phyloP scores from a whole-genome alignment of 2,329 filamentous ascomycete genomes.

The Basipetospora chlamydospora region DNA sequence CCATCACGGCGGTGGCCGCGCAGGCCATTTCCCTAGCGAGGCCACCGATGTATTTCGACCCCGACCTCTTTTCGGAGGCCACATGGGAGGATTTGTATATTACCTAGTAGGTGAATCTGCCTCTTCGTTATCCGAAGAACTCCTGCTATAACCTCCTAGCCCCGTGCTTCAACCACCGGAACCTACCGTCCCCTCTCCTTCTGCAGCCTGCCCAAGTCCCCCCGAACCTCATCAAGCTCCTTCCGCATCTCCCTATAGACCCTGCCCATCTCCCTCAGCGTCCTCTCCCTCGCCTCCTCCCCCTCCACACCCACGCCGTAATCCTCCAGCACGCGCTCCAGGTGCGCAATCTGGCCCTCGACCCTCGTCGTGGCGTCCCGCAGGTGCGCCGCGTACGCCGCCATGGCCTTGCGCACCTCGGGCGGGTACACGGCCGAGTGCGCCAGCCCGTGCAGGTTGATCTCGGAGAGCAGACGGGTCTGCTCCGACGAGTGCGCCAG shows the following conservation, averaged over 20 bases:
- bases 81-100: too few relatives aligned
- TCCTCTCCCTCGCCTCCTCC: slow-evolving; percentile 27
- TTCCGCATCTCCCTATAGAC: slow-evolving; percentile 34
- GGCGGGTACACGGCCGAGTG: slow-evolving; percentile 29
- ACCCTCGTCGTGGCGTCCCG: slow-evolving; percentile 31
- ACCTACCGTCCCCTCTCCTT: slow-evolving; percentile 8
- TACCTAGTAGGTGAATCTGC: too few relatives aligned
- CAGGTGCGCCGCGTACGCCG: slow-evolving; percentile 33
- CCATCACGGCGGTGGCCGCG: too few relatives aligned
- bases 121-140: too few relatives aligned
- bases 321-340: slow-evolving; percentile 28
- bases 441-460: slow-evolving; percentile 19
- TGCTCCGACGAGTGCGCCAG: slow-evolving; percentile 27
- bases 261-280: slow-evolving; percentile 38
- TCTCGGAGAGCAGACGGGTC: slow-evolving; percentile 22
- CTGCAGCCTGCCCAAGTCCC: slow-evolving; percentile 26
- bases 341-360: slow-evolving; percentile 25
- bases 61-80: too few relatives aligned
- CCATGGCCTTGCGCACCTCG: slow-evolving; percentile 26
- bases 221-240: slow-evolving; percentile 33
- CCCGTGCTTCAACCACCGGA: too few relatives aligned
- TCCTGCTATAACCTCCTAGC: too few relatives aligned
- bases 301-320: slow-evolving; percentile 31
- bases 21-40: too few relatives aligned
- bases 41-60: too few relatives aligned